Conservation (phyloP, 139 green algal genomes). For the Chlorella sp. region DNA sequence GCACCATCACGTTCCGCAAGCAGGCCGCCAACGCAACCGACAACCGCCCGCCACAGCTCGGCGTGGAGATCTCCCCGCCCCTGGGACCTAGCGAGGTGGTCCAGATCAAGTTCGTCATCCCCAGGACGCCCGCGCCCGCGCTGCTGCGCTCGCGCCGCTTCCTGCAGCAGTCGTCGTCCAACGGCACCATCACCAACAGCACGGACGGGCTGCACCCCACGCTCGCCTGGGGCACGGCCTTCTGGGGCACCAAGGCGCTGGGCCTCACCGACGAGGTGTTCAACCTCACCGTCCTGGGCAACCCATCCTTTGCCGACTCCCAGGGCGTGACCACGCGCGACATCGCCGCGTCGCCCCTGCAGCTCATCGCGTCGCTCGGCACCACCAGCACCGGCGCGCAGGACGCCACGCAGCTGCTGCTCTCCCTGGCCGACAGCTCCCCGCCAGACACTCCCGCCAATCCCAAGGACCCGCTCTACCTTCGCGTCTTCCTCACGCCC, state of each 20-base stretch:
- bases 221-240: neutral
- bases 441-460: neutral
- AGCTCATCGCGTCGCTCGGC: neutral
- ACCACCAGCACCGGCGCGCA: neutral
- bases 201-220: neutral
- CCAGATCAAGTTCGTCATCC: neutral
- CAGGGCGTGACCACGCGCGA: neutral
- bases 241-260: neutral
- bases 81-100: neutral
- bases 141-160: neutral
- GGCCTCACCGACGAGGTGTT: neutral
- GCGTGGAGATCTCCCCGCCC: neutral
- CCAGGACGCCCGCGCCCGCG: neutral
- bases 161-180: neutral
- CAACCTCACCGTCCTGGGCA: neutral
- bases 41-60: neutral
- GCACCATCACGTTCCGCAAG: neutral
- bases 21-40: neutral
- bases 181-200: neutral
- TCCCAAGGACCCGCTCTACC: neutral
- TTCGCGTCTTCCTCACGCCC: neutral
- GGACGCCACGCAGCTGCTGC: neutral
- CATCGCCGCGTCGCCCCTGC: neutral
- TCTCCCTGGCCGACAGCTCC: neutral
- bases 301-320: neutral